These are phyloP conservation scores for Podaxis sp. DNA, from an alignment of 768 basidiomycete genomes.

Conservation along the genomic window DNA sequence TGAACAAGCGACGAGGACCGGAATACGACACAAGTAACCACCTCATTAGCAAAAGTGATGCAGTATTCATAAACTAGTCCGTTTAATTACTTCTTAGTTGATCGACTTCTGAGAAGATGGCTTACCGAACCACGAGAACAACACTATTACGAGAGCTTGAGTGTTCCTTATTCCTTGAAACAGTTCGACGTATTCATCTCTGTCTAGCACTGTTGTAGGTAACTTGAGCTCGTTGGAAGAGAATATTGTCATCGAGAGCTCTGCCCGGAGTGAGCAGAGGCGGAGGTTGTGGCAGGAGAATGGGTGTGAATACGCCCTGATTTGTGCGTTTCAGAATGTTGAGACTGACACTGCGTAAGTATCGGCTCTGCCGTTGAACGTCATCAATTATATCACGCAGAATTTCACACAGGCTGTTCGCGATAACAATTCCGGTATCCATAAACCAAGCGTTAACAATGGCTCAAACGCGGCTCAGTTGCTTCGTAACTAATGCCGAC, in stretches of 20 bases:
- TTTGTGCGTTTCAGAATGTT: too few relatives aligned
- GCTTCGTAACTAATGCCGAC: neutral
- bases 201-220: neutral
- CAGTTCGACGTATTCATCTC: neutral
- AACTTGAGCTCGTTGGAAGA: neutral
- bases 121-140: conserved; percentile 11
- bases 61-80: conserved; percentile 6
- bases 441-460: too few relatives aligned
- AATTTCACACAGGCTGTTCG: too few relatives aligned
- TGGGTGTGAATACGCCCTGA: too few relatives aligned
- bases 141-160: neutral
- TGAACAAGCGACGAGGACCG: neutral
- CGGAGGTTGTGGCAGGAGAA: neutral
- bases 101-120: neutral
- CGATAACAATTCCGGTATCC: too few relatives aligned
- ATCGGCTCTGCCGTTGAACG: too few relatives aligned
- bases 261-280: neutral
- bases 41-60: conserved; percentile 3
- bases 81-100: too few relatives aligned
- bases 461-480: neutral
- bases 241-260: neutral
- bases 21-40: neutral
- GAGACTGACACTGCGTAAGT: too few relatives aligned
- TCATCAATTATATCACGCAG: too few relatives aligned
- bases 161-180: conserved; percentile 8